A percentile compares a stretch with the other conserved stretches of the same genome.
These are phyloP conservation scores for Citrus medica DNA, from an alignment of 345 rosid genomes.

Conservation along the genomic window DNA sequence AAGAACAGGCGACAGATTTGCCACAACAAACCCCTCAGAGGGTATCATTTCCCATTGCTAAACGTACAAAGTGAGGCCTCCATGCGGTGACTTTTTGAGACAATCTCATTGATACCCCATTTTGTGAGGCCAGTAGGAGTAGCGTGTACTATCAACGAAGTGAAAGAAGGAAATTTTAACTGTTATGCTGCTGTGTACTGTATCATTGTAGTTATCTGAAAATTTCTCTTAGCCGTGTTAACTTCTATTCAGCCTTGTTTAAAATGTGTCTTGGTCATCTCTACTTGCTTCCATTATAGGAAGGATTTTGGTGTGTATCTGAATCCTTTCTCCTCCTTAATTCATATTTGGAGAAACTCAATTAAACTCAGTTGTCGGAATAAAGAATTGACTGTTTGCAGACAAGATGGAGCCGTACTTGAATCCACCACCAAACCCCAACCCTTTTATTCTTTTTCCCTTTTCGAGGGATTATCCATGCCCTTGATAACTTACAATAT, in stretches of 20 bases:
- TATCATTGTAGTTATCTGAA: not conserved
- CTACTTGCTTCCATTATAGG: not conserved
- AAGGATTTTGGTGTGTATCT: not conserved
- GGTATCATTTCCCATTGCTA: constrained; percentile 71
- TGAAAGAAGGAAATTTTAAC: not conserved
- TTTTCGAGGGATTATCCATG: too few relatives aligned
- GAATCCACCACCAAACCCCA: too few relatives aligned
- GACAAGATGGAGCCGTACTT: too few relatives aligned
- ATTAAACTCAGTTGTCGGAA: too few relatives aligned
- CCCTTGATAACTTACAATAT: not conserved
- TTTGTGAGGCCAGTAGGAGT: not conserved
- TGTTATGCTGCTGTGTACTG: not conserved
- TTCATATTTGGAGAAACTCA: not conserved
- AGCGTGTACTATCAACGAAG: not conserved
- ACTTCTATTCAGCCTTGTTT: not conserved
- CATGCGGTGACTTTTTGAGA: not conserved
- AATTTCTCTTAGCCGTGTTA: too few relatives aligned
- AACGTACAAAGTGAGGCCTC: constrained; percentile 42
- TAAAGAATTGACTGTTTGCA: too few relatives aligned
- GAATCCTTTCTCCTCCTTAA: not conserved
- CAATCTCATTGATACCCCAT: not conserved
- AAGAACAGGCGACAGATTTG: constrained; percentile 43
- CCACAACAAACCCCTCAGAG: constrained; percentile 48
- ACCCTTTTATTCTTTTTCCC: too few relatives aligned
- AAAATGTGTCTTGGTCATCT: not conserved